Evolutionary conservation across 108 stramenopile species (phyloP).

Genomic region (Skeletonema grethae): DNA sequence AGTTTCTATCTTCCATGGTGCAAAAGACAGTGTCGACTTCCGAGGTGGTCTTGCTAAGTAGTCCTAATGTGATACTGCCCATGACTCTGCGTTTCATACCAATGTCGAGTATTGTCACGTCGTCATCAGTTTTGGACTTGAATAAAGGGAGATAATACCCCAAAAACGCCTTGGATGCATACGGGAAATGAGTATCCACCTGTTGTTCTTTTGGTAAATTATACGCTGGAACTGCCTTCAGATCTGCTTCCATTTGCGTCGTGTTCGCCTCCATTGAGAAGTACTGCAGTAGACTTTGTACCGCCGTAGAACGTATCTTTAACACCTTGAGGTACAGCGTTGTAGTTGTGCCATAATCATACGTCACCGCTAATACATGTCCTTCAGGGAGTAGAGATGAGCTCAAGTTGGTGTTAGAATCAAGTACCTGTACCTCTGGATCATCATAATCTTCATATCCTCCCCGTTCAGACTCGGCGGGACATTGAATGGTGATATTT

Average conservation of each 20-base stretch:
- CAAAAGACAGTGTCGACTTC: constrained; percentile 26
- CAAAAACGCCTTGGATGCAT: constrained; percentile 43
- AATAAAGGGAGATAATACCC: constrained; percentile 31
- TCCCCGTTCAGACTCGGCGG: background rate
- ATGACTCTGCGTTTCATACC: constrained; percentile 8
- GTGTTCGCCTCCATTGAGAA: constrained; percentile 23
- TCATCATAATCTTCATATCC: constrained; percentile 15
- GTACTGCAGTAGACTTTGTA: constrained; percentile 14
- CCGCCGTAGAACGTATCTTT: constrained; percentile 14
- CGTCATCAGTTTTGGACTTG: background rate
- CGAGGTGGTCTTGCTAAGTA: background rate
- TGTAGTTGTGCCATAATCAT: constrained; percentile 44
- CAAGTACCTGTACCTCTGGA: constrained; percentile 1
- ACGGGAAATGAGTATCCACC: constrained; percentile 37
- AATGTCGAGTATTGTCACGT: background rate
- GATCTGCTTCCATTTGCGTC: background rate
- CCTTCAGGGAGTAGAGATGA: constrained; percentile 19
- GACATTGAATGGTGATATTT: constrained; percentile 1
- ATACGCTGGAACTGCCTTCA: constrained; percentile 38
- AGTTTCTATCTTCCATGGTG: constrained; percentile 34
- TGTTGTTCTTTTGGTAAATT: constrained; percentile 35
- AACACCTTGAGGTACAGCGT: constrained; percentile 38
- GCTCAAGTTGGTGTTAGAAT: constrained; percentile 12
- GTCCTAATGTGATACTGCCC: constrained; percentile 22
- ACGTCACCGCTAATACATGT: constrained; percentile 21